Evolutionary conservation across 2,329 filamentous ascomycete genomes (phyloP), one percentile per base, ranked within the genome.

Genomic region (Exophiala sp.): DNA sequence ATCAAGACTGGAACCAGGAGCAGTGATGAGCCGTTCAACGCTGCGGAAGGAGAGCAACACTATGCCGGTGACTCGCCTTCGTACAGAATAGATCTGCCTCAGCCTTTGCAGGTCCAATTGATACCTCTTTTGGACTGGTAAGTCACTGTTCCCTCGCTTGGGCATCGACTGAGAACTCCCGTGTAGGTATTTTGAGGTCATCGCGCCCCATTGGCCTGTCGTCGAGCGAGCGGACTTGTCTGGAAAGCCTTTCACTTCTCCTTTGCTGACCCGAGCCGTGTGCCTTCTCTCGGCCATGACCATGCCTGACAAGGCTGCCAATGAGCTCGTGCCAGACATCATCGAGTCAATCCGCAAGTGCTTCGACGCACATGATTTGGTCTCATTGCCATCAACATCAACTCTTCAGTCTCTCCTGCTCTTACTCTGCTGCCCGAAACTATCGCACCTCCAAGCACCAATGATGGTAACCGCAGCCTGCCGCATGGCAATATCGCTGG

Each of bases 301-400:
- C 16, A 18, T 24, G 16, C 3, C 18, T 21, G 21, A 21, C 19
- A 19, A n/a, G 11, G 19, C 14, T 21, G 24, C 24, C 6, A 27
- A 27, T 27, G 19, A 29, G 18, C 19, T 44, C 3, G 42, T 44
- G 3, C 23, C 29, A 23, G 42, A 44, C 16, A 44, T 44, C 29
- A 3, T 19, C 21, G 24, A 23, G 19, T 35, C 42, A 2, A 35
- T 44, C 14, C 24, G 22, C 16, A 14, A 44, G 10, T 44, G 24
- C 29, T 44, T 44, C 13, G 42, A 44, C n/a, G 42, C 42, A 19
- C 34, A 44, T n/a, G 42, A 44, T 24, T 11, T 44, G 42, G 23
- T 44, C 3, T 32, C 42, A 2, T 21, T 44, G 24, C 42, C 42
- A 2, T 32, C 42, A 22, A 6, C 32, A 16, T 32, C 29, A 16